Conservation (phyloP, 2,329 filamentous ascomycete species). For the Coniella vitis region DNA sequence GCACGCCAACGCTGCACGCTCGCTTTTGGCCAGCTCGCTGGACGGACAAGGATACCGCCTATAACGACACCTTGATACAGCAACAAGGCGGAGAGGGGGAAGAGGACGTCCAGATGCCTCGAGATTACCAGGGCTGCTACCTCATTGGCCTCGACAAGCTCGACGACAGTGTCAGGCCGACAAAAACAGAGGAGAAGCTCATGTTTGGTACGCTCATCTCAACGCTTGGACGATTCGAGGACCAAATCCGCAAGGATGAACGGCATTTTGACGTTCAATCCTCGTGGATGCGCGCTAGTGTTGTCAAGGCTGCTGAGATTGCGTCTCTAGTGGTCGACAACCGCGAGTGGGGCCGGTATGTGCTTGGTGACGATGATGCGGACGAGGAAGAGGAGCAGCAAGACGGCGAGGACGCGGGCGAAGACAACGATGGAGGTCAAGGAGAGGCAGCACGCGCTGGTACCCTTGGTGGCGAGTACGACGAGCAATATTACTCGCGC, state of each 20-base stretch:
- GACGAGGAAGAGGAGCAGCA: slow-evolving; percentile 37
- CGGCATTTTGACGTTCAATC: slow-evolving; percentile 42
- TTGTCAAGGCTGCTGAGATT: slow-evolving; percentile 33
- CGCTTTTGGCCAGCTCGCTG: slow-evolving; percentile 60
- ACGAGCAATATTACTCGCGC: slow-evolving; percentile 9
- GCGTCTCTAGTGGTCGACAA: slow-evolving; percentile 38
- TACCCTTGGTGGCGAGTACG: slow-evolving; percentile 5
- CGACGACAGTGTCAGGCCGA: slow-evolving; percentile 20
- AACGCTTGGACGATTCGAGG: slow-evolving; percentile 41
- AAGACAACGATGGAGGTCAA: too few relatives aligned
- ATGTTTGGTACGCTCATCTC: slow-evolving; percentile 37
- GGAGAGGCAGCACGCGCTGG: too few relatives aligned
- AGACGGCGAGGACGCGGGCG: slow-evolving; percentile 13
- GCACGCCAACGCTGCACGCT: slow-evolving; percentile 42
- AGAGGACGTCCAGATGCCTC: slow-evolving; percentile 16
- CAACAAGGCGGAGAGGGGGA: slow-evolving; percentile 19
- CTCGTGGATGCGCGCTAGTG: slow-evolving; percentile 40
- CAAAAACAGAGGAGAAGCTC: slow-evolving; percentile 33
- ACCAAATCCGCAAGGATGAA: slow-evolving; percentile 36
- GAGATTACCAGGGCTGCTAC: slow-evolving; percentile 54
- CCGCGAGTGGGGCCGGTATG: slow-evolving; percentile 43
- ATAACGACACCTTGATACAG: slow-evolving; percentile 14
- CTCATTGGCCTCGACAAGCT: slow-evolving; percentile 48
- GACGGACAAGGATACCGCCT: slow-evolving; percentile 25
- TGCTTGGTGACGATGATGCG: slow-evolving; percentile 29